phyloP scores from a whole-genome alignment of 768 basidiomycete genomes.

The Phallus indusiatus region DNA sequence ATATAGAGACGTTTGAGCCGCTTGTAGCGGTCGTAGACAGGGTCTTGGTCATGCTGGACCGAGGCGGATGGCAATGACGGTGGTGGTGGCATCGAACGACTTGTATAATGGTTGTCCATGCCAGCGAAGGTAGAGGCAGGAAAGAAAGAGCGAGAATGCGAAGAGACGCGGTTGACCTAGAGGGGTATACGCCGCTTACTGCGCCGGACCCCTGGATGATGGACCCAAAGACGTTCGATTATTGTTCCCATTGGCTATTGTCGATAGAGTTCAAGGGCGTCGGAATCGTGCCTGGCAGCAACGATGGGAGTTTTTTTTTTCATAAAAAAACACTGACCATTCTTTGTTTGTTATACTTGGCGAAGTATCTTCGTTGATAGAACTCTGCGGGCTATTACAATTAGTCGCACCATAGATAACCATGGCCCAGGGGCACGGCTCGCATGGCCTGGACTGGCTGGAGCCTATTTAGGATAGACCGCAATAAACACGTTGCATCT shows the following conservation, averaged over 20 bases:
- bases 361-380: background rate
- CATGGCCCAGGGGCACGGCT: background rate
- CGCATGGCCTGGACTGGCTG: background rate
- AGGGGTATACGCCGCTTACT: constrained; percentile 2
- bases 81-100: background rate
- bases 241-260: background rate
- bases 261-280: constrained; percentile 7
- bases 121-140: background rate
- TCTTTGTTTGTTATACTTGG: background rate
- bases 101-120: background rate
- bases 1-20: background rate
- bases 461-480: background rate
- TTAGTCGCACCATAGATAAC: background rate
- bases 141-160: background rate
- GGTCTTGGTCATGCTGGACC: background rate
- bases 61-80: background rate
- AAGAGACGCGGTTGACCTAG: constrained; percentile 1
- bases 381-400: background rate
- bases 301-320: background rate
- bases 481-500: background rate
- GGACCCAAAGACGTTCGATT: background rate
- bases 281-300: background rate
- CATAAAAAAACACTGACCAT: background rate
- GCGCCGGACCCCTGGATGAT: background rate
- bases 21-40: constrained; percentile 1